These are phyloP conservation scores for Diatrype stigma DNA, from an alignment of 2,329 filamentous ascomycete genomes.

Conservation along the genomic window DNA sequence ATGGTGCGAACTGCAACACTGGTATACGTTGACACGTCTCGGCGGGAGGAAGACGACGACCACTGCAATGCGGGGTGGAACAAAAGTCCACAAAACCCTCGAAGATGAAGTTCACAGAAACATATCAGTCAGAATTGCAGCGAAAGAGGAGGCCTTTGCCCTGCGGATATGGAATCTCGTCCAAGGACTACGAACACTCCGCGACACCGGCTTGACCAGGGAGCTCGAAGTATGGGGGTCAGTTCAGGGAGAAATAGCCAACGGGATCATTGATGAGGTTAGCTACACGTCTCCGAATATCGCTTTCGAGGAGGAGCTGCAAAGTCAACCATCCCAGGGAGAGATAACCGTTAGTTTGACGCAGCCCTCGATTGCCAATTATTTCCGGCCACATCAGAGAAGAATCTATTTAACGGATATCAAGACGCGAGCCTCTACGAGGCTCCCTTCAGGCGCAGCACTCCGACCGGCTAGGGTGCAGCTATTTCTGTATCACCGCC, in stretches of 20 bases:
- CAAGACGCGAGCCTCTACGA: conserved; percentile 71
- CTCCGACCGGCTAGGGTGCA: conserved; percentile 79
- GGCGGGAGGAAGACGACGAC: conserved; percentile 73
- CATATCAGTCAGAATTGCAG: conserved; percentile 67
- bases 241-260: conserved; percentile 76
- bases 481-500: conserved; percentile 81
- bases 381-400: conserved; percentile 28
- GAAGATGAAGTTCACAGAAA: conserved; percentile 82
- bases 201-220: conserved; percentile 66
- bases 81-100: conserved; percentile 72
- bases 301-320: conserved; percentile 60
- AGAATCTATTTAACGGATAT: conserved; percentile 77
- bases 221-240: conserved; percentile 84
- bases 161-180: conserved; percentile 87
- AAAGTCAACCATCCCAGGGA: conserved; percentile 31
- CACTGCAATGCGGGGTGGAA: conserved; percentile 78
- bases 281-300: conserved; percentile 72
- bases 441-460: conserved; percentile 60
- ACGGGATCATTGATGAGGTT: conserved; percentile 84
- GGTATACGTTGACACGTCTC: conserved; percentile 72
- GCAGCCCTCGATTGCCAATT: conserved; percentile 38
- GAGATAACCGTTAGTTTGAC: conserved; percentile 9
- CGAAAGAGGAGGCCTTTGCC: conserved; percentile 78
- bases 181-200: conserved; percentile 72
- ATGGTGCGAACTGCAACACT: conserved; percentile 96